Conservation (phyloP, 202 grass and related monocot species). For the Elaeis oleifera region DNA sequence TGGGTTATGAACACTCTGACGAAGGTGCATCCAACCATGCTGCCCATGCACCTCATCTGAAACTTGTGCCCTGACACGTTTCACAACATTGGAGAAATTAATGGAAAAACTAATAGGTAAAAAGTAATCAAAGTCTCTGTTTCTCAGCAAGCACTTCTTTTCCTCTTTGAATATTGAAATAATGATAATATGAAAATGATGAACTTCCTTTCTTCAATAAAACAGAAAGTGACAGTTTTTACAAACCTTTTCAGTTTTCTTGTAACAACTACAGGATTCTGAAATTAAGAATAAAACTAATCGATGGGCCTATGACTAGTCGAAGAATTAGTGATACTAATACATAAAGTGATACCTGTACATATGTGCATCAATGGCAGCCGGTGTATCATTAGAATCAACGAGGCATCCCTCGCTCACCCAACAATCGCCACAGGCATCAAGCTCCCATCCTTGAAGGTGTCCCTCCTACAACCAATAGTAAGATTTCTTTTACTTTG, state of each 20-base stretch:
- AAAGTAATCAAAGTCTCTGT: not conserved
- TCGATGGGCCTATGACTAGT: too few species aligned
- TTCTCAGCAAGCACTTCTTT: too few species aligned
- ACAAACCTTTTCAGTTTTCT: too few species aligned
- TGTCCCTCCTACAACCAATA: constrained; percentile 35
- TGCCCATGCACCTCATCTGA: constrained; percentile 29
- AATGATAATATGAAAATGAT: too few species aligned
- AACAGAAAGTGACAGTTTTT: too few species aligned
- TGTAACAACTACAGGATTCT: too few species aligned
- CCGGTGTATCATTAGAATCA: constrained; percentile 56
- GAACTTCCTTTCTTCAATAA: too few species aligned
- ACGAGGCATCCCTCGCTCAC: constrained; percentile 58
- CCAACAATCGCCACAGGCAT: constrained; percentile 58
- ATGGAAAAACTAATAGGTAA: not conserved
- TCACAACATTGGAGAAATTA: not conserved
- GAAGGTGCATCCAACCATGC: constrained; percentile 55
- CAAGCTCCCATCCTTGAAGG: constrained; percentile 49
- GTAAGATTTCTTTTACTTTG: too few species aligned
- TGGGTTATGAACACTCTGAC: constrained; percentile 76
- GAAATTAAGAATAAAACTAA: too few species aligned
- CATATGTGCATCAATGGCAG: constrained; percentile 72
- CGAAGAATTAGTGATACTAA: too few species aligned
- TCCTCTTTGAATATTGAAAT: too few species aligned
- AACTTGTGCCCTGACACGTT: constrained; percentile 39
- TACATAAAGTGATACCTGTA: constrained; percentile 41